Evolutionary conservation across 768 basidiomycete genomes (phyloP).

Genomic region (Trametes coccinea): DNA sequence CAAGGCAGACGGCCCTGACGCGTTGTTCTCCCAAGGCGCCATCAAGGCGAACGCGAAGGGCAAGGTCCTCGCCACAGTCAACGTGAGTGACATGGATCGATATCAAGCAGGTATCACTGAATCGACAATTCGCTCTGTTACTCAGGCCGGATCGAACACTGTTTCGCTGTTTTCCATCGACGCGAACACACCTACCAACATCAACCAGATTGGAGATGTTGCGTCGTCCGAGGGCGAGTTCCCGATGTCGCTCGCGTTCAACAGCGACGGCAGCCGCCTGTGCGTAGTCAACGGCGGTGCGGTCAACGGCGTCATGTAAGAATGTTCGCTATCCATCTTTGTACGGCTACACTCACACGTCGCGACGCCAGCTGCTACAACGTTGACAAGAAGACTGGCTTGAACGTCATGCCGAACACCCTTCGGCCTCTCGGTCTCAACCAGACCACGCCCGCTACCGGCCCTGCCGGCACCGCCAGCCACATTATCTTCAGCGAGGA

Average conservation of each 20-base stretch:
- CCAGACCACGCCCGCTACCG: conserved; percentile 51
- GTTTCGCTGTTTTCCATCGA: conserved; percentile 42
- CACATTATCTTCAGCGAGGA: conserved; percentile 51
- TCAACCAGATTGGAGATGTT: conserved; percentile 46
- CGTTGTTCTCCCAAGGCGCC: conserved; percentile 31
- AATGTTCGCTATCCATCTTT: background rate
- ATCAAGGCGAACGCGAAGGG: conserved; percentile 28
- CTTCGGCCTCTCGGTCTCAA: conserved; percentile 45
- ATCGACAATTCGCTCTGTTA: background rate
- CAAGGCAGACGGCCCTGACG: conserved; percentile 27
- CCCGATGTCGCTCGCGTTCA: conserved; percentile 46
- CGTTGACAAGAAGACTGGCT: conserved; percentile 44
- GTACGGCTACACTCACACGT: background rate
- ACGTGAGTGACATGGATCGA: conserved; percentile 11
- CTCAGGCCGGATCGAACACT: conserved; percentile 49
- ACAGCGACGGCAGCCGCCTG: conserved; percentile 31
- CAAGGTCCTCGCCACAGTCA: conserved; percentile 28
- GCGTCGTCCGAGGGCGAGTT: conserved; percentile 49
- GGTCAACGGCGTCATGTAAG: conserved; percentile 38
- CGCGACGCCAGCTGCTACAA: conserved; percentile 41
- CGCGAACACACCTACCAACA: conserved; percentile 41
- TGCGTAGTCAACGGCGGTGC: conserved; percentile 41
- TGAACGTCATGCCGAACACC: conserved; percentile 41
- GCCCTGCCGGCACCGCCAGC: conserved; percentile 46
- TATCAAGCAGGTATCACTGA: background rate